Percentiles rank a stretch among this genome's conserved stretches.
Evolutionary conservation across 805 yeast genomes (phyloP).

Genomic region (Barnettozyma salicaria): DNA sequence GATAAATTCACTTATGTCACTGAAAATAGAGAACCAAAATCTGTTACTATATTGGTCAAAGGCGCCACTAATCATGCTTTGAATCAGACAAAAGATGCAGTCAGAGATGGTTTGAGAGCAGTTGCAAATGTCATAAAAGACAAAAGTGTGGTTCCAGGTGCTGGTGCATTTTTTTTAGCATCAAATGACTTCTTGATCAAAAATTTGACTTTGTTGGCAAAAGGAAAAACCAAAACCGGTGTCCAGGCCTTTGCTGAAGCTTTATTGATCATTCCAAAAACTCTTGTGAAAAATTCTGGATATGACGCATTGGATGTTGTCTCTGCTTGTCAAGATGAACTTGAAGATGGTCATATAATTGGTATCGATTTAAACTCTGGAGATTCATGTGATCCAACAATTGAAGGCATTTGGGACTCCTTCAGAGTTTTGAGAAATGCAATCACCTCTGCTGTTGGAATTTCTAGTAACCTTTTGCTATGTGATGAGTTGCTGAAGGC

Average conservation of each 20-base stretch:
- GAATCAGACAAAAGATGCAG: conserved; percentile 93
- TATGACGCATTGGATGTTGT: conserved; percentile 87
- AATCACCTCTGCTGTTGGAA: conserved; percentile 85
- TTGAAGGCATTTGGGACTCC: conserved; percentile 96
- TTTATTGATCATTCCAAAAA: conserved; percentile 84
- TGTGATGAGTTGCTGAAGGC: conserved; percentile 97
- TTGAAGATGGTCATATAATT: conserved; percentile 71
- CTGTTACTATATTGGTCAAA: conserved; percentile 86
- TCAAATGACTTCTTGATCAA: conserved; percentile 61
- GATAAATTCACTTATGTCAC: conserved; percentile 96
- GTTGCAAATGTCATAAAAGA: conserved; percentile 89
- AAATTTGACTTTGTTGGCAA: conserved; percentile 49
- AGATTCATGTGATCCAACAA: conserved; percentile 90
- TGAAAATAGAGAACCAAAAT: conserved; percentile 80
- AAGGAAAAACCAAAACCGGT: conserved; percentile 87
- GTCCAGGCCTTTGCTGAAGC: conserved; percentile 92
- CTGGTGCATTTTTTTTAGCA: conserved; percentile 90
- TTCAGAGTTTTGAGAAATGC: conserved; percentile 93
- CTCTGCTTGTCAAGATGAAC: conserved; percentile 84
- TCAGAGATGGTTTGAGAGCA: conserved; percentile 93
- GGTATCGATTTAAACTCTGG: conserved; percentile 91
- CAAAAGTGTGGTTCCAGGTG: conserved; percentile 86
- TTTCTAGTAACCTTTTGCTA: conserved; percentile 82
- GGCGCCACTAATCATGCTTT: conserved; percentile 89
- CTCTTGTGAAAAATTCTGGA: conserved; percentile 88